A percentile compares a stretch with the other conserved stretches of the same genome.
Conservation (phyloP, 495 filamentous ascomycete species). For the Patellaria atrata region DNA sequence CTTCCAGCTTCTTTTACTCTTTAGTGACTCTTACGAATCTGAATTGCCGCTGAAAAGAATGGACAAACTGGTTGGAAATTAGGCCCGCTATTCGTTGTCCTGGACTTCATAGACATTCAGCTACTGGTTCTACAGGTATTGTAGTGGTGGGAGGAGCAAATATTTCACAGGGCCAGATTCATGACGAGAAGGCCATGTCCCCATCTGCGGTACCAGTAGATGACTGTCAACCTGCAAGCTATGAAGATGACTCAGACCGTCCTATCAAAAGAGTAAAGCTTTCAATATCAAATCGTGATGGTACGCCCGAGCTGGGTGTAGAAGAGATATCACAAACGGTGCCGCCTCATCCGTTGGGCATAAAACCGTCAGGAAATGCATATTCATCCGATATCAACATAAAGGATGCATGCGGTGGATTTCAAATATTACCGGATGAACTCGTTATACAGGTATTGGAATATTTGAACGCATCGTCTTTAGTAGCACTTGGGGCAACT, state of each 20-base stretch:
- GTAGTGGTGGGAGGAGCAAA: no score
- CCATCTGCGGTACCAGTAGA: constrained; percentile 2
- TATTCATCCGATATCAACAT: constrained; percentile 52
- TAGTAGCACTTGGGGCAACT: constrained; percentile 58
- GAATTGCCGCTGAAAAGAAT: no score
- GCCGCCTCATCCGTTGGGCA: constrained; percentile 65
- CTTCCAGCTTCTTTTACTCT: constrained; percentile 1
- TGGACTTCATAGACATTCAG: no score
- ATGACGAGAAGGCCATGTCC: neutral
- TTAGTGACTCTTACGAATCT: neutral
- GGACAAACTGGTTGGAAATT: no score
- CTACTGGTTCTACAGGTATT: no score
- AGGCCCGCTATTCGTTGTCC: no score
- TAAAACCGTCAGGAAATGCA: constrained; percentile 83
- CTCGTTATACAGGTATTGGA: constrained; percentile 64
- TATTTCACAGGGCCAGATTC: no score
- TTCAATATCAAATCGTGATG: constrained; percentile 4
- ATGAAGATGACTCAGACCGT: constrained; percentile 2
- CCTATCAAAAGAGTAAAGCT: constrained; percentile 21
- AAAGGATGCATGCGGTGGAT: constrained; percentile 45
- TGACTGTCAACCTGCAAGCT: neutral
- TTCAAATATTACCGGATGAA: constrained; percentile 64
- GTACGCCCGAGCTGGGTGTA: constrained; percentile 9
- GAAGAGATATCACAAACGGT: constrained; percentile 32
- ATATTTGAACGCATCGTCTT: constrained; percentile 45